Conservation (phyloP, 2,329 filamentous ascomycete genomes). For the Pseudopyricularia cyperi region DNA sequence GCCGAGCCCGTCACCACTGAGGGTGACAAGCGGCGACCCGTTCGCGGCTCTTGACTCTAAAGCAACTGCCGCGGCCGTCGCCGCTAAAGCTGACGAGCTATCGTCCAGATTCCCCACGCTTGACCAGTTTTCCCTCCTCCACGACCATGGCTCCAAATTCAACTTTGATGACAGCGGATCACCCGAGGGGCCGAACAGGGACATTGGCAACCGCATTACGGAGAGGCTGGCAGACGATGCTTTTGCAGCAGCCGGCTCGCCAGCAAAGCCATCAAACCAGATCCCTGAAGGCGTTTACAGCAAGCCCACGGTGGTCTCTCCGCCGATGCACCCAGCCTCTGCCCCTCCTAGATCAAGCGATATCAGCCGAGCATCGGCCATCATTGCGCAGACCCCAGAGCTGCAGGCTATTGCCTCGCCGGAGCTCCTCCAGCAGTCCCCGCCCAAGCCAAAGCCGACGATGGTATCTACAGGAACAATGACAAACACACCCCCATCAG, state of each 20-base stretch:
- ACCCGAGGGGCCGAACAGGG: slow-evolving; percentile 31
- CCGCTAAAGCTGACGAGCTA: slow-evolving; percentile 59
- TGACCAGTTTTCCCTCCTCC: slow-evolving; percentile 82
- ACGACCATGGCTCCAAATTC: slow-evolving; percentile 74
- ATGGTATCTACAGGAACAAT: slow-evolving; percentile 61
- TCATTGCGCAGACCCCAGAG: slow-evolving; percentile 50
- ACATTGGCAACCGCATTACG: slow-evolving; percentile 53
- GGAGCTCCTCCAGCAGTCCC: slow-evolving; percentile 8
- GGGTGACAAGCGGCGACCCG: slow-evolving; percentile 62
- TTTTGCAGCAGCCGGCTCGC: slow-evolving; percentile 42
- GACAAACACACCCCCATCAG: slow-evolving; percentile 48
- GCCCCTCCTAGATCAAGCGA: slow-evolving; percentile 28
- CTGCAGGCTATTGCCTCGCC: slow-evolving; percentile 41
- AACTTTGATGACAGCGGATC: slow-evolving; percentile 57
- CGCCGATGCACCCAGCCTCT: slow-evolving; percentile 23
- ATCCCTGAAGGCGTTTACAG: slow-evolving; percentile 2
- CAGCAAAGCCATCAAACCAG: slow-evolving; percentile 13
- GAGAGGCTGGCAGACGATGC: slow-evolving; percentile 75
- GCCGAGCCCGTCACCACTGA: slow-evolving; percentile 52
- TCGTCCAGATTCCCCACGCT: slow-evolving; percentile 78
- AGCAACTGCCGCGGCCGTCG: slow-evolving; percentile 20
- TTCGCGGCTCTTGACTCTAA: slow-evolving; percentile 80
- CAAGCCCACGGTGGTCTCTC: slow-evolving; percentile 15
- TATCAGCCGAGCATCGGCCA: slow-evolving; percentile 48
- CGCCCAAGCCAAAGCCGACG: slow-evolving; percentile 17